Evolutionary conservation across 75 land plant species (phyloP).

Genomic region (Pinus albicaulis): DNA sequence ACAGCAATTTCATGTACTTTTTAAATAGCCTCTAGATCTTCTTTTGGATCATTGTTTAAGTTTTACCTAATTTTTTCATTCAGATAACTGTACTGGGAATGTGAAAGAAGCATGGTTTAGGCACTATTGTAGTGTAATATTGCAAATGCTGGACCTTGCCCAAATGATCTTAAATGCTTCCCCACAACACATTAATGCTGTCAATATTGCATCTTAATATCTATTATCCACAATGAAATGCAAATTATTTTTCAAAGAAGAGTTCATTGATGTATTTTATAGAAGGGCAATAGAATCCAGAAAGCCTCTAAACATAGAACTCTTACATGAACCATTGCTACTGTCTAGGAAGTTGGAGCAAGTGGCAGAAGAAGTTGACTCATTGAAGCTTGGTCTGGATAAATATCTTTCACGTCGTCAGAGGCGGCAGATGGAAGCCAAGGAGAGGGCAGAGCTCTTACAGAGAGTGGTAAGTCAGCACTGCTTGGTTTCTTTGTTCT

Average conservation of each 20-base stretch:
- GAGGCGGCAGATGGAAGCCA: conserved; percentile 73
- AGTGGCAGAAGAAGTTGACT: conserved; percentile 84
- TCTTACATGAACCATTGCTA: background rate
- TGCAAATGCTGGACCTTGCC: background rate
- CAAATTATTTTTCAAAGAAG: background rate
- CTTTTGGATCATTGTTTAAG: too few species aligned
- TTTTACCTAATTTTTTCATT: background rate
- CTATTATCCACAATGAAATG: background rate
- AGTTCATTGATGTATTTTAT: background rate
- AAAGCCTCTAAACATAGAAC: background rate
- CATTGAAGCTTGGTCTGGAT: conserved; percentile 77
- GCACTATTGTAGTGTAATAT: background rate
- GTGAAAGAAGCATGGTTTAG: background rate
- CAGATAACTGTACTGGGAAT: background rate
- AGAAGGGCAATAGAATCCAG: background rate
- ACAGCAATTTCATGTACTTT: background rate
- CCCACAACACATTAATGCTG: background rate
- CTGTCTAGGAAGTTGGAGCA: conserved; percentile 80
- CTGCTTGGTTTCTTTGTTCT: background rate
- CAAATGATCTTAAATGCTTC: background rate
- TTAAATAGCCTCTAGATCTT: background rate
- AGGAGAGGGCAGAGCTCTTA: conserved; percentile 90
- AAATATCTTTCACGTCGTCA: conserved; percentile 63
- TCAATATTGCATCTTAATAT: background rate
- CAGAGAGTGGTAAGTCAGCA: conserved; percentile 59